phyloP scores from a whole-genome alignment of 148 eudicot genomes.

The Camellia japonica region DNA sequence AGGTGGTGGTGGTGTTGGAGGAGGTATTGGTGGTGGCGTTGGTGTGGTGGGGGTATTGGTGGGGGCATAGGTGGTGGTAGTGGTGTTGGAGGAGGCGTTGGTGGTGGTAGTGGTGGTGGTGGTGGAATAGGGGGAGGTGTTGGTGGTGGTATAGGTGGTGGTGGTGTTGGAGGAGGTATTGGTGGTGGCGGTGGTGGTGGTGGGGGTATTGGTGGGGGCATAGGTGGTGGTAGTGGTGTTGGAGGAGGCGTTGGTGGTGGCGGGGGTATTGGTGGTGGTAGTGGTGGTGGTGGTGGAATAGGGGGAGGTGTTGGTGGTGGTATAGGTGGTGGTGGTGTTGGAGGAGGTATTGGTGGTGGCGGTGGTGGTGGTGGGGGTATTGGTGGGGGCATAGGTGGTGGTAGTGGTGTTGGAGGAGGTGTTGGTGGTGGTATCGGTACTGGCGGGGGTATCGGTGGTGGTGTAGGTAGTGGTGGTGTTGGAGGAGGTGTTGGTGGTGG shows the following conservation, averaged over 20 bases:
- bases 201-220: slow-evolving; percentile 12
- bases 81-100: slow-evolving; percentile 18
- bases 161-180: not conserved
- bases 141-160: slow-evolving; percentile 5
- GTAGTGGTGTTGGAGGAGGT: not conserved
- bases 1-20: not conserved
- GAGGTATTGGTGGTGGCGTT: not conserved
- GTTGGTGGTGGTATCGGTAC: not conserved
- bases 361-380: slow-evolving; percentile 1
- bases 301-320: too few species aligned
- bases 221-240: slow-evolving; percentile 9
- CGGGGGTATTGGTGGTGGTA: not conserved
- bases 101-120: slow-evolving; percentile 1
- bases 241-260: slow-evolving; percentile 13
- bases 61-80: not conserved
- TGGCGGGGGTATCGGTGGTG: slow-evolving; percentile 4
- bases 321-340: not conserved
- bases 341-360: slow-evolving; percentile 18
- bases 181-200: not conserved
- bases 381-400: slow-evolving; percentile 3
- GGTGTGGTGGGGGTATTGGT: slow-evolving; percentile 3
- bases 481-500: slow-evolving; percentile 13
- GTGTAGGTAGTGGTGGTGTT: slow-evolving; percentile 11
- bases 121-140: slow-evolving; percentile 9
- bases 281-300: too few species aligned